A percentile compares a stretch with the other conserved stretches of the same genome.
Evolutionary conservation across 2,329 filamentous ascomycete genomes (phyloP).

Genomic region (Cladosporium sp.): DNA sequence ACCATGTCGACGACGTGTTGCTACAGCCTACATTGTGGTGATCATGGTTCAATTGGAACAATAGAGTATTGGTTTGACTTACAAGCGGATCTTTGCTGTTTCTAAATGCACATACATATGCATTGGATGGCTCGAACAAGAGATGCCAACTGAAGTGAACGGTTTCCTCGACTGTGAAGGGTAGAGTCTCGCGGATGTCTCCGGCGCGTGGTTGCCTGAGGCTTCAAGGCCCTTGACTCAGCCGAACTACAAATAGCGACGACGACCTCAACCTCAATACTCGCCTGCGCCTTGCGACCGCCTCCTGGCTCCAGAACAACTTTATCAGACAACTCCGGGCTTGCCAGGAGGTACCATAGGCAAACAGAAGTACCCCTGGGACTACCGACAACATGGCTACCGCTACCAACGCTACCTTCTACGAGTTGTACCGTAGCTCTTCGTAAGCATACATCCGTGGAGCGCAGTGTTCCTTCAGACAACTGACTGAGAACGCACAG

Average conservation of each 20-base stretch:
- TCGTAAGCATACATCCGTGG: conserved; percentile 59
- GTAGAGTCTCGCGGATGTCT: too few species aligned
- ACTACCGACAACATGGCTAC: conserved; percentile 9
- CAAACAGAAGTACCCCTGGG: neutral
- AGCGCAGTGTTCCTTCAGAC: neutral
- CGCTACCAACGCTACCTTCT: conserved; percentile 49
- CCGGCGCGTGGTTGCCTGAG: neutral
- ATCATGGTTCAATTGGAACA: too few species aligned
- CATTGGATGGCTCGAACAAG: too few species aligned
- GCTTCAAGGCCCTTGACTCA: neutral
- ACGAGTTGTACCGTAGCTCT: conserved; percentile 97
- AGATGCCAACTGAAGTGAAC: too few species aligned
- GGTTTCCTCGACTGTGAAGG: too few species aligned
- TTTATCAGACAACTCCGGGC: neutral
- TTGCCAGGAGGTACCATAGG: conserved; percentile 3
- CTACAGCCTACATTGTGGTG: too few species aligned
- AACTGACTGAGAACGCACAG: conserved; percentile 42
- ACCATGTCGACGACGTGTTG: too few species aligned
- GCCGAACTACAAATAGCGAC: conserved; percentile 5
- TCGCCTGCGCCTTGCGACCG: neutral
- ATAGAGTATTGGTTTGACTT: too few species aligned
- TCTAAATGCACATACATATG: too few species aligned
- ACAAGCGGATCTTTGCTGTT: too few species aligned
- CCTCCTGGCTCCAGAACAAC: conserved; percentile 1
- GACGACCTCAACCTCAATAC: neutral